phyloP scores from a whole-genome alignment of 768 basidiomycete species.

The Austroboletus eburneus region DNA sequence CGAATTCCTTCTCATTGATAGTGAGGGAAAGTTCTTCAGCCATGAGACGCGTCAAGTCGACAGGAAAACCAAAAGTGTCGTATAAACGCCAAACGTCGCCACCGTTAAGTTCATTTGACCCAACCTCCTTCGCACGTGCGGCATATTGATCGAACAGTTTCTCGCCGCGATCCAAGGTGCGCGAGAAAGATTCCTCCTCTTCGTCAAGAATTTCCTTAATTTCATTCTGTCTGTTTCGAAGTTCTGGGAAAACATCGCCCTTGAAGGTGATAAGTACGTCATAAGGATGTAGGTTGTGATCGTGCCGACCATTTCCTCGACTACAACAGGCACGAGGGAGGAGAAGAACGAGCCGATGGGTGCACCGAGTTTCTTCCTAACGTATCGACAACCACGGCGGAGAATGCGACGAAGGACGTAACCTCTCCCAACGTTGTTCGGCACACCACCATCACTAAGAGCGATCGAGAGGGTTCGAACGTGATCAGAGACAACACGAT shows the following conservation, averaged over 20 bases:
- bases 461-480: constrained; percentile 94
- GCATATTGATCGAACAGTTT: constrained; percentile 92
- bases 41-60: constrained; percentile 94
- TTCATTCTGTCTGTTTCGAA: constrained; percentile 74
- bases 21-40: constrained; percentile 85
- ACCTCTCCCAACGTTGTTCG: constrained; percentile 93
- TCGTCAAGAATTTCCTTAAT: constrained; percentile 96
- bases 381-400: constrained; percentile 91
- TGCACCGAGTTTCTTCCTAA: constrained; percentile 90
- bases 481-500: constrained; percentile 96
- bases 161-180: constrained; percentile 97
- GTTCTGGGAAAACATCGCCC: constrained; percentile 91
- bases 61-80: constrained; percentile 98
- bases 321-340: constrained; percentile 81
- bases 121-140: constrained; percentile 56
- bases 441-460: constrained; percentile 93
- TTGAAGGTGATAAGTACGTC: constrained; percentile 29
- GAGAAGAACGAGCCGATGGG: constrained; percentile 95
- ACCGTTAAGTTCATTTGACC: constrained; percentile 67
- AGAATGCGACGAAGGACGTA: constrained; percentile 96
- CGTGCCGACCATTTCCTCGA: constrained; percentile 75
- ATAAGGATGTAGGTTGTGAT: background rate
- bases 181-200: constrained; percentile 95
- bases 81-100: constrained; percentile 97
- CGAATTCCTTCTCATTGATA: constrained; percentile 87